A percentile compares a stretch with the other conserved stretches of the same genome.
phyloP scores from a whole-genome alignment of 2,329 filamentous ascomycete genomes.

The Beauveria bassiana region DNA sequence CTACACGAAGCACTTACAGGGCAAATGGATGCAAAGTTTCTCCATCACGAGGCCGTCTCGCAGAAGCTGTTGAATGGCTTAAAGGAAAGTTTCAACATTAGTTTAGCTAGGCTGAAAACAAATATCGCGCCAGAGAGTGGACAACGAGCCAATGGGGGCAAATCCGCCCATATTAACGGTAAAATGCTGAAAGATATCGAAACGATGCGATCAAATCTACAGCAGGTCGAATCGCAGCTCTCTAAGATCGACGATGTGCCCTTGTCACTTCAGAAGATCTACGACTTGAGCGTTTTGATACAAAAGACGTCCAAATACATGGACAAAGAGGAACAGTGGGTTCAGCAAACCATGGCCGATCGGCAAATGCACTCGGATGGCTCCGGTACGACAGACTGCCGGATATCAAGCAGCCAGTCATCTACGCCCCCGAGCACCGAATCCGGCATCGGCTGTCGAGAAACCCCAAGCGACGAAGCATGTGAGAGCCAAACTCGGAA shows the following conservation, averaged over 20 bases:
- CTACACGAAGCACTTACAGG: not conserved
- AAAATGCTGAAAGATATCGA: constrained; percentile 5
- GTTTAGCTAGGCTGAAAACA: not conserved
- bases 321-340: constrained; percentile 22
- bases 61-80: not conserved
- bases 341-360: constrained; percentile 18
- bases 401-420: constrained; percentile 9
- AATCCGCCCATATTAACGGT: not conserved
- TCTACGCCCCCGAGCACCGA: not conserved
- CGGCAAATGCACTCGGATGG: not conserved
- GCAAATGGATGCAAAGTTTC: not conserved
- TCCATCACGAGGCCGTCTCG: not conserved
- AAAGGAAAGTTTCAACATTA: not conserved
- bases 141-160: not conserved
- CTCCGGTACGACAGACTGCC: constrained; percentile 1
- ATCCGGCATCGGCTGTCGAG: not conserved
- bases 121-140: not conserved
- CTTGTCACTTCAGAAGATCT: constrained; percentile 19
- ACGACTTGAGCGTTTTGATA: constrained; percentile 21
- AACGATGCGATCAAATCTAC: constrained; percentile 9
- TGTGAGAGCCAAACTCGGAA: constrained; percentile 16
- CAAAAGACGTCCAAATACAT: constrained; percentile 23
- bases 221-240: constrained; percentile 15
- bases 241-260: constrained; percentile 13
- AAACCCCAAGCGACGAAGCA: not conserved